These are phyloP conservation scores for Arthroderma sp. DNA, from an alignment of 2,329 filamentous ascomycete species.

Conservation along the genomic window DNA sequence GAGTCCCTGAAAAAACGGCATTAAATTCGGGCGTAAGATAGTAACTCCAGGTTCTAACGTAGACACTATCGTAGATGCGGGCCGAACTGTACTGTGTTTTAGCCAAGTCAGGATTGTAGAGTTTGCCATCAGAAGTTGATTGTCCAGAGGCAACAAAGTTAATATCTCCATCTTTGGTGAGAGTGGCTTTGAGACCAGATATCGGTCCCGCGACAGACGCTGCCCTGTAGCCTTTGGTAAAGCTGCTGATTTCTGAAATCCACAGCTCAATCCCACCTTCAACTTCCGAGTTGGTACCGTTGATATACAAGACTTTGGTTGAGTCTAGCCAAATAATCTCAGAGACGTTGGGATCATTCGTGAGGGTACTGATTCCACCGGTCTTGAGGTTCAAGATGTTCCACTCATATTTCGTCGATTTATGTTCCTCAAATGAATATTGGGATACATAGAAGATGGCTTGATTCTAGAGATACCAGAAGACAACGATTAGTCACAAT, in stretches of 20 bases:
- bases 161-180: conserved; percentile 28
- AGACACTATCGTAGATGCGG: conserved; percentile 37
- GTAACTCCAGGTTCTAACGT: conserved; percentile 41
- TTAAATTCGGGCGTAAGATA: conserved; percentile 38
- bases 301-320: conserved; percentile 45
- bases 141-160: conserved; percentile 36
- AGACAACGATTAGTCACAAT: too few relatives aligned
- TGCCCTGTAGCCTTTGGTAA: conserved; percentile 23
- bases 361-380: conserved; percentile 52
- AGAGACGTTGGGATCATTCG: conserved; percentile 48
- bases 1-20: conserved; percentile 36
- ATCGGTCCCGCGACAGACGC: conserved; percentile 34
- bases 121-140: conserved; percentile 33
- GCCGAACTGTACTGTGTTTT: conserved; percentile 34
- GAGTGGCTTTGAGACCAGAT: conserved; percentile 33
- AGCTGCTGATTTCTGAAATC: conserved; percentile 16
- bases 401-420: conserved; percentile 44
- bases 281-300: conserved; percentile 25
- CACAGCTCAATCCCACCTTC: conserved; percentile 27
- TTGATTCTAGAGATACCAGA: conserved; percentile 17
- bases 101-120: conserved; percentile 38
- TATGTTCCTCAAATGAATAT: conserved; percentile 67
- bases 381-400: conserved; percentile 56
- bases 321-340: conserved; percentile 65
- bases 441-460: conserved; percentile 48